These are phyloP conservation scores for Candida rishiriensis DNA, from an alignment of 805 yeast genomes.

Conservation along the genomic window DNA sequence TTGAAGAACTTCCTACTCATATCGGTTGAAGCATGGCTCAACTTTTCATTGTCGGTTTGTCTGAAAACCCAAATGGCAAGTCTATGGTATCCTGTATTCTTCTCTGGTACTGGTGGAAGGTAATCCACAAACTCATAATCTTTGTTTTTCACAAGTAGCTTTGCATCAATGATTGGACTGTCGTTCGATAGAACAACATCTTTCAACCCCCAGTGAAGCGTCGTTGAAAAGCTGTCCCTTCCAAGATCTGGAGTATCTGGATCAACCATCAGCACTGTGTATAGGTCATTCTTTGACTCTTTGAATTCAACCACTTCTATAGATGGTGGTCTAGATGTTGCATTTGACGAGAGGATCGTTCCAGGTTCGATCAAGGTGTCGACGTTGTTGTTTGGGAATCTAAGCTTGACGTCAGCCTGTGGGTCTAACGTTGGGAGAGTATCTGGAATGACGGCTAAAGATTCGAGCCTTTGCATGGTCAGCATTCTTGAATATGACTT, in stretches of 20 bases:
- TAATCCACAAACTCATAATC: conserved; percentile 53
- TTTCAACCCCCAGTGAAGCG: conserved; percentile 71
- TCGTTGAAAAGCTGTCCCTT: conserved; percentile 64
- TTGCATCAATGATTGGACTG: conserved; percentile 51
- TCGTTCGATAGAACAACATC: conserved; percentile 59
- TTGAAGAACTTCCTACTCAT: conserved; percentile 51
- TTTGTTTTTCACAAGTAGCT: conserved; percentile 31
- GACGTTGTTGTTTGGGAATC: conserved; percentile 67
- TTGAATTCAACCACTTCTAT: conserved; percentile 72
- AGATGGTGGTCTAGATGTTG: conserved; percentile 72
- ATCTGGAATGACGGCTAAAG: conserved; percentile 83
- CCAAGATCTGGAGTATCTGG: conserved; percentile 85
- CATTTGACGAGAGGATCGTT: conserved; percentile 61
- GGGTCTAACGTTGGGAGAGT: conserved; percentile 89
- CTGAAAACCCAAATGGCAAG: conserved; percentile 87
- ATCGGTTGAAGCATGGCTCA: conserved; percentile 18
- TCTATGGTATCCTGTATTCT: conserved; percentile 79
- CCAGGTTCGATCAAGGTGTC: conserved; percentile 81
- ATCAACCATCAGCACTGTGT: conserved; percentile 78
- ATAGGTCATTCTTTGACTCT: conserved; percentile 46
- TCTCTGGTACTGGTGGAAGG: conserved; percentile 83
- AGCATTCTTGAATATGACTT: conserved; percentile 63
- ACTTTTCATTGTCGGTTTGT: conserved; percentile 40
- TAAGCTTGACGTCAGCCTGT: conserved; percentile 64
- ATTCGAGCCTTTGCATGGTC: conserved; percentile 88